Percentiles rank a stretch among this genome's conserved stretches.
Conservation (phyloP, 805 yeast species). For the Wickerhamomyces rabaulensis region DNA sequence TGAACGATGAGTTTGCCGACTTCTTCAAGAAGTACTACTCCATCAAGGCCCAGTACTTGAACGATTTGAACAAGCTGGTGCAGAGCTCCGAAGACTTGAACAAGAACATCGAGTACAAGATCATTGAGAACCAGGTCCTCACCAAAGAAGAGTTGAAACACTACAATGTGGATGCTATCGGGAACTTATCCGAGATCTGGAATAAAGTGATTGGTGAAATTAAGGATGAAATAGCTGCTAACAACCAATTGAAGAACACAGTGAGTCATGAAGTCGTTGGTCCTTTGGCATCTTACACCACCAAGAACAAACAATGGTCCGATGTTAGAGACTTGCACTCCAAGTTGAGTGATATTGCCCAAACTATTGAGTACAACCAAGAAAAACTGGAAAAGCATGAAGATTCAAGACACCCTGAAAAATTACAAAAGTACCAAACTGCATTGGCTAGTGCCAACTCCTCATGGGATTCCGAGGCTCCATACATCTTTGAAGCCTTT, state of each 20-base stretch:
- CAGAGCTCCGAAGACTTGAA: slow-evolving; percentile 26
- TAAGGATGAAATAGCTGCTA: slow-evolving; percentile 42
- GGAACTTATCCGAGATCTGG: slow-evolving; percentile 41
- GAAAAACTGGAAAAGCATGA: slow-evolving; percentile 34
- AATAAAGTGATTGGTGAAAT: slow-evolving; percentile 34
- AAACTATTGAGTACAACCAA: slow-evolving; percentile 34
- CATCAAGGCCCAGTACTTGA: slow-evolving; percentile 19
- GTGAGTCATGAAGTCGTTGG: slow-evolving; percentile 51
- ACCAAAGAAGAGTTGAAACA: slow-evolving; percentile 42
- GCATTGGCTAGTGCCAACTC: slow-evolving; percentile 40
- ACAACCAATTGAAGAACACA: slow-evolving; percentile 39
- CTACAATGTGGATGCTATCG: slow-evolving; percentile 44
- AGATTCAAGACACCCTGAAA: slow-evolving; percentile 18
- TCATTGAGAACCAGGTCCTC: slow-evolving; percentile 34
- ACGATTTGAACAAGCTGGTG: slow-evolving; percentile 17
- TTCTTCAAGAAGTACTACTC: slow-evolving; percentile 45
- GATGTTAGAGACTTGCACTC: slow-evolving; percentile 45
- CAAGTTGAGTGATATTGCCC: slow-evolving; percentile 39
- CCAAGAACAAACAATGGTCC: slow-evolving; percentile 49
- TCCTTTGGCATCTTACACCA: slow-evolving; percentile 48
- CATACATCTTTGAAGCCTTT: slow-evolving; percentile 67
- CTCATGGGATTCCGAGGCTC: slow-evolving; percentile 76
- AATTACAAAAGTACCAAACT: slow-evolving; percentile 31
- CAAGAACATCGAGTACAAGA: slow-evolving; percentile 27
- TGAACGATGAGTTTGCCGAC: slow-evolving; percentile 56